Base-by-base conservation (phyloP, 495 filamentous ascomycete species). In the Neurospora sp. region DNA sequence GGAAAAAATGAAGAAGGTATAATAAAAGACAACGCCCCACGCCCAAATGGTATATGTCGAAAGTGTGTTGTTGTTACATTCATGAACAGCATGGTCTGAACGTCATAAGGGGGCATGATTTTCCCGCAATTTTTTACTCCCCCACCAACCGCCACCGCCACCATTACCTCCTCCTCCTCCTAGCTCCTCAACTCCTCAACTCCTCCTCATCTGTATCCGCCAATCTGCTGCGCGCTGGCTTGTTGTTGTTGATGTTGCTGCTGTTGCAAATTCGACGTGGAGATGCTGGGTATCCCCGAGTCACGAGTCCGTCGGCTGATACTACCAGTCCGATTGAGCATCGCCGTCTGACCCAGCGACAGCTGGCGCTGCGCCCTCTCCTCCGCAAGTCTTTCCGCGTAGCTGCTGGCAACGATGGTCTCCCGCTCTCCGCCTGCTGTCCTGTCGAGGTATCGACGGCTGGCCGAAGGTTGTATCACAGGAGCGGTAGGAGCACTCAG, bases 381-480 rank as follows among this genome's bases (percentile, higher is more conserved):
- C 38, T 87, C 87, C 27, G 75, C 78, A 6, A 80, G 54, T 75
- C 78, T 83, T 54, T 85, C 85, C 14, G 74, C 76, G 7, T 81
- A 72, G 72, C 72, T 82, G 60, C 74, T 82, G 40, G 76, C 75
- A 31, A 69, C 40, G 5, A 70, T 8, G 54, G 27, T 71, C 44
- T 85, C 85, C 44, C 83, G 79, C 38, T 84, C 80, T 66, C 54
- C 54, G 23, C 79, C 80, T 11, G 79, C 84, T 14, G 81, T 73
- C 70, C 84, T 80, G 38, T 88, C 87, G 16, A 88, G 80, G 70
- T 84, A 87, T 72, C 83, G 81, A n/a, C 86, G 82, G 27, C 72
- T 78, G 0, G 81, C 77, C 1, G 78, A 78, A 5, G 74, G 70
- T 0, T 79, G 72, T 5, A 80, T 74, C 27, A 76, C 71, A 0